Conservation (phyloP, 257 asterid species). For the Fraxinus americana region DNA sequence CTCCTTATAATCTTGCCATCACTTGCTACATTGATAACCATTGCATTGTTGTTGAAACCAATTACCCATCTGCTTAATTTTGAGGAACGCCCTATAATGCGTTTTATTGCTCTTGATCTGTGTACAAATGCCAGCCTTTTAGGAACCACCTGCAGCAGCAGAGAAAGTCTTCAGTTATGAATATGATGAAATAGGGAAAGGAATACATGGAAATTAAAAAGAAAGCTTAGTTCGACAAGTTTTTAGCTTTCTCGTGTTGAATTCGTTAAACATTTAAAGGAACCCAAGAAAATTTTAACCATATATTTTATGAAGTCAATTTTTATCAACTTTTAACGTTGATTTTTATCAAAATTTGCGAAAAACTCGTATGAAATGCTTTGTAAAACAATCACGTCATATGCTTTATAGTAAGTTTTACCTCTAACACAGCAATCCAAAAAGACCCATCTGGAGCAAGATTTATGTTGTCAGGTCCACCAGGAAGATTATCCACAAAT, state of each 20-base stretch:
- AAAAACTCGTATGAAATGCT: too few species aligned
- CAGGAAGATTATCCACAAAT: constrained; percentile 59
- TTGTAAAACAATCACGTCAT: too few species aligned
- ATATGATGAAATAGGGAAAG: too few species aligned
- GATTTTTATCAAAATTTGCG: too few species aligned
- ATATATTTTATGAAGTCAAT: too few species aligned
- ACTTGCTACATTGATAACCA: constrained; percentile 56
- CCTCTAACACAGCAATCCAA: constrained; percentile 58
- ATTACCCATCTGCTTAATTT: constrained; percentile 11
- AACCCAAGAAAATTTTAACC: too few species aligned
- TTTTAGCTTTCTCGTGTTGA: too few species aligned
- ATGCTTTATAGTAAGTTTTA: too few species aligned
- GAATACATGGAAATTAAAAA: too few species aligned
- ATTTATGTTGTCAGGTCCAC: constrained; percentile 68
- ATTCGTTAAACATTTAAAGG: too few species aligned
- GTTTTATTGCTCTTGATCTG: constrained; percentile 35
- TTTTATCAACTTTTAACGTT: too few species aligned
- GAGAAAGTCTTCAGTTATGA: neutral
- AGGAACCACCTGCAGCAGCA: constrained; percentile 33
- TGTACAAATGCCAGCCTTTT: constrained; percentile 38
- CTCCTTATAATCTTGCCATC: constrained; percentile 55
- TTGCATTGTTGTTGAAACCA: constrained; percentile 32
- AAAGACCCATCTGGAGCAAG: constrained; percentile 82
- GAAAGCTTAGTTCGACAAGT: too few species aligned
- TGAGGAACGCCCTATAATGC: constrained; percentile 29